Base-by-base conservation (phyloP, 2,329 filamentous ascomycete species). In the Alternaria longipes region DNA sequence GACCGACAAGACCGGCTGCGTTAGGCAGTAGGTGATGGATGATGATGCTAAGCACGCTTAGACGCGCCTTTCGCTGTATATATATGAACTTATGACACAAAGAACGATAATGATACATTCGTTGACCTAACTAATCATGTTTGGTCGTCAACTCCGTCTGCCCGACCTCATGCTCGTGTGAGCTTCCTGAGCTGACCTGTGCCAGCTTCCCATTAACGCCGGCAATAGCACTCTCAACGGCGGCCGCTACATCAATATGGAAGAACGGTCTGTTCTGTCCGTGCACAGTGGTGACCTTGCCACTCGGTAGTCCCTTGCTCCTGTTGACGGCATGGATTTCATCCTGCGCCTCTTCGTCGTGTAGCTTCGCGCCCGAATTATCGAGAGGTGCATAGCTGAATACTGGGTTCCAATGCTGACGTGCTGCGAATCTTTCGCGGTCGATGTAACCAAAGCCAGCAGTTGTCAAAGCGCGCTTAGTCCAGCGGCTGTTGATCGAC, bases 401-500 rank as follows among this genome's bases (percentile, higher is more conserved):
- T 66, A 98, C 93, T n/a, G 93, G 92, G 77, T 92, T 94, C 94
- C 94, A 98, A 30, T 74, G 70, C 69, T 87, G 86, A 7, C 83
- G 78, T 1, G 68, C 53, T 81, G 84, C 60, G 82, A 85, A 56
- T 79, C 81, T 7, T 82, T 81, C 71, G 0, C 84, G 81, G 1
- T 88, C 87, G 8, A 76, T 63, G 57, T 91, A 93, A 2, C 94
- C 94, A 73, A 98, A 98, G 12, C 94, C 94, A 24, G 91, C 94
- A 2, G 91, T 88, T 4, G 90, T 90, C 44, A 98, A 88, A 5
- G 92, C 94, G 32, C 93, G 91, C 82, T 97, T 97, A 24, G 87
- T 94, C 94, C 94, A 97, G 59, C 92, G 87, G 83, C 95, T 97
- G 81, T 90, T 93, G 81, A 98, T 91, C 79, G 89, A 91, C n/a